Evolutionary conservation across 2,329 filamentous ascomycete genomes (phyloP).

Genomic region (Neonectria neomacrospora): DNA sequence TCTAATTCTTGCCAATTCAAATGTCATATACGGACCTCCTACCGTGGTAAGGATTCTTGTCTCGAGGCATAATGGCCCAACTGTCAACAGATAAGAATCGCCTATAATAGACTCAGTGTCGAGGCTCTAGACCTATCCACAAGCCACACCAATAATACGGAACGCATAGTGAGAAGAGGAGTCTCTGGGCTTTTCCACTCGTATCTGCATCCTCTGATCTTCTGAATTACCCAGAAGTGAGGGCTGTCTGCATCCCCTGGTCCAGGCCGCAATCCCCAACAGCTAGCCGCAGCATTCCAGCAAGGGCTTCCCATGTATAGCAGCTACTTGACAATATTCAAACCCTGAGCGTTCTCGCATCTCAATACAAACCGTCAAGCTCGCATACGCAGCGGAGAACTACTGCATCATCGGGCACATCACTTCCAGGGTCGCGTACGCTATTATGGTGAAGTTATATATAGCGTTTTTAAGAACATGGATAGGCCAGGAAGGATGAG

Average conservation of each 20-base stretch:
- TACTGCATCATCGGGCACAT: no score
- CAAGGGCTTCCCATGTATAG: neutral
- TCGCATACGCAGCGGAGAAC: no score
- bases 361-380: neutral
- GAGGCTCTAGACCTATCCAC: neutral
- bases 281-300: neutral
- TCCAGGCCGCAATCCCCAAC: neutral
- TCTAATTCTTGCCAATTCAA: neutral
- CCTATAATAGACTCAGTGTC: neutral
- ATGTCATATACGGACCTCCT: no score
- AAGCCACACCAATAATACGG: no score
- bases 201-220: no score
- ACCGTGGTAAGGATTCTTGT: no score
- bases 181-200: no score
- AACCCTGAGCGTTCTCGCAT: neutral
- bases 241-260: neutral
- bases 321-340: neutral
- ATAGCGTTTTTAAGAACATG: no score
- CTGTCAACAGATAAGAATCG: neutral
- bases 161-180: no score
- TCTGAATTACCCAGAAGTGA: neutral
- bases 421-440: no score
- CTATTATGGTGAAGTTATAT: no score
- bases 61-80: neutral
- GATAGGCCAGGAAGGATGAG: no score